phyloP scores from a whole-genome alignment of 2,329 filamentous ascomycete species.

The Clarireedia monteithiana region DNA sequence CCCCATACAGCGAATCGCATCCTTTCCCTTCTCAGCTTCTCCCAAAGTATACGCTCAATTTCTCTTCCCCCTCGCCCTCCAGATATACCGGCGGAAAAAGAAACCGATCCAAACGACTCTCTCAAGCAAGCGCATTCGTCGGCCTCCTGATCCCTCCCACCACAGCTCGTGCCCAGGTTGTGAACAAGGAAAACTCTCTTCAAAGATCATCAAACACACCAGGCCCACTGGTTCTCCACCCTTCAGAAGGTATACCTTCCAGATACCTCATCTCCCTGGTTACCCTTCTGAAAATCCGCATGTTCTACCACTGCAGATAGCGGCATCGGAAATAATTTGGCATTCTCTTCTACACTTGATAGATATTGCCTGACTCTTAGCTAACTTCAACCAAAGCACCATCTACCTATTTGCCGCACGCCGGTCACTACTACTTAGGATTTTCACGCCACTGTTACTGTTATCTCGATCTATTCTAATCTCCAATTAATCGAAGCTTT shows the following conservation, averaged over 20 bases:
- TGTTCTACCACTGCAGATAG: not conserved
- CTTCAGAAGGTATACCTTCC: not conserved
- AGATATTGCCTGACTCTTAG: conserved; percentile 1
- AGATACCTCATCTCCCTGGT: not conserved
- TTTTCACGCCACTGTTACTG: too few species aligned
- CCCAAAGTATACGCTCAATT: not conserved
- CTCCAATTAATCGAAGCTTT: too few species aligned
- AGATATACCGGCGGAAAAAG: not conserved
- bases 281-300: not conserved
- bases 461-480: too few species aligned
- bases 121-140: too few species aligned
- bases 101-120: too few species aligned
- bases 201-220: not conserved
- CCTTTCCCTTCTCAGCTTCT: not conserved
- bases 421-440: too few species aligned
- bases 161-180: too few species aligned
- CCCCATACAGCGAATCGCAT: not conserved
- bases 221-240: not conserved
- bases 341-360: not conserved
- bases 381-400: conserved; percentile 6
- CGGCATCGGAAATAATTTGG: not conserved
- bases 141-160: too few species aligned
- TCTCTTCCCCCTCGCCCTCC: not conserved
- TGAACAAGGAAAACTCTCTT: not conserved
- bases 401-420: not conserved